Conservation (phyloP, 352 stramenopile species). For the Pythium volutum region DNA sequence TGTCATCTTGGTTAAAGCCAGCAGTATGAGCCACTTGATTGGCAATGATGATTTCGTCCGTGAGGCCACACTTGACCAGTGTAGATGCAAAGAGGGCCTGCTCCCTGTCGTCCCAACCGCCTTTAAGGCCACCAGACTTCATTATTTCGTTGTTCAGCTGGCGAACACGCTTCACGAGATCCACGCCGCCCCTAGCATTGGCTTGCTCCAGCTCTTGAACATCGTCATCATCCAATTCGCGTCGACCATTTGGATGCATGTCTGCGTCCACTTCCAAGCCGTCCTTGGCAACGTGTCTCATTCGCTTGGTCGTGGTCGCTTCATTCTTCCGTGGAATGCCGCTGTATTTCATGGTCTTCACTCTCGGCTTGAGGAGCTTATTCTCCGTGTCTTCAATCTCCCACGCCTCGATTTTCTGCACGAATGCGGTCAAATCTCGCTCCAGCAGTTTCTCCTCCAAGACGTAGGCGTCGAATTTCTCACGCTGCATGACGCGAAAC, state of each 20-base stretch:
- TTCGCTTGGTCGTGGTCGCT: not conserved
- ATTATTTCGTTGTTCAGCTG: conserved; percentile 51
- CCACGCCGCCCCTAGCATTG: conserved; percentile 13
- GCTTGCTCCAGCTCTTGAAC: not conserved
- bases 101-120: conserved; percentile 58
- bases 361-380: conserved; percentile 6
- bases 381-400: conserved; percentile 23
- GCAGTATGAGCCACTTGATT: conserved; percentile 16
- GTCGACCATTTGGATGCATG: not conserved
- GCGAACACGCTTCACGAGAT: conserved; percentile 48
- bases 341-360: not conserved
- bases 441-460: conserved; percentile 60
- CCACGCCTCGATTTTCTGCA: conserved; percentile 44
- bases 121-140: conserved; percentile 46
- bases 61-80: conserved; percentile 45
- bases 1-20: conserved; percentile 18
- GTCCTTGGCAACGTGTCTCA: not conserved
- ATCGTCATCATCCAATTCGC: not conserved
- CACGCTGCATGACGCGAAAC: conserved; percentile 37
- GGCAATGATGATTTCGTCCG: conserved; percentile 39
- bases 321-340: not conserved
- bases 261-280: not conserved
- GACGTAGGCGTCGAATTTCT: conserved; percentile 41
- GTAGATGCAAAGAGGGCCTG: conserved; percentile 42
- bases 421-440: conserved; percentile 44